Percentiles rank a stretch among this genome's conserved stretches.
phyloP scores from a whole-genome alignment of 768 basidiomycete species.

The Baorangia bicolor region DNA sequence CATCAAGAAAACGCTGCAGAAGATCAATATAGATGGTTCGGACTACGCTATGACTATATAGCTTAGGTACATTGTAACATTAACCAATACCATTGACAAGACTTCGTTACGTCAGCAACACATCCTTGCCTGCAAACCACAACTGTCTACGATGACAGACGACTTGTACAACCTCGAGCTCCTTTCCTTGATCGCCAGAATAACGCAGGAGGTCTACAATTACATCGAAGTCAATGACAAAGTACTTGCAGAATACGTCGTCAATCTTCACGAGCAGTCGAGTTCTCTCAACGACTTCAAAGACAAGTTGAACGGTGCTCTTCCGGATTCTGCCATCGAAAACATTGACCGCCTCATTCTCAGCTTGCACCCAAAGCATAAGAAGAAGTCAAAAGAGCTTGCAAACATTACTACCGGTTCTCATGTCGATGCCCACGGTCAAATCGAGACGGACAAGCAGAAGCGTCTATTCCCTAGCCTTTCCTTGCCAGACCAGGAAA shows the following conservation, averaged over 20 bases:
- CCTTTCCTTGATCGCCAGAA: conserved; percentile 86
- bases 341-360: conserved; percentile 94
- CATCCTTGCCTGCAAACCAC: conserved; percentile 5
- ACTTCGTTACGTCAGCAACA: conserved; percentile 23
- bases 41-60: too few species aligned
- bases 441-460: conserved; percentile 67
- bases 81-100: too few species aligned
- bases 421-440: conserved; percentile 31
- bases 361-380: conserved; percentile 94
- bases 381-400: conserved; percentile 53
- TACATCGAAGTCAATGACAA: conserved; percentile 86
- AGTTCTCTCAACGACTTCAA: conserved; percentile 82
- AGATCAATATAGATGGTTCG: too few species aligned
- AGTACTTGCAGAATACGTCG: conserved; percentile 92
- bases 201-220: conserved; percentile 92
- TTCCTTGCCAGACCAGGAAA: conserved; percentile 69
- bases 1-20: conserved; percentile 32
- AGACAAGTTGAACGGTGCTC: conserved; percentile 70
- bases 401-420: conserved; percentile 38
- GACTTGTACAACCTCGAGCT: conserved; percentile 93
- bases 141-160: conserved; percentile 51
- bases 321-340: conserved; percentile 88
- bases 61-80: too few species aligned
- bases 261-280: conserved; percentile 82
- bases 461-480: conserved; percentile 90